Evolutionary conservation across 106 monocot genomes (phyloP), one percentile per base, ranked within the genome.

Genomic region (Dendrobium officinale): DNA sequence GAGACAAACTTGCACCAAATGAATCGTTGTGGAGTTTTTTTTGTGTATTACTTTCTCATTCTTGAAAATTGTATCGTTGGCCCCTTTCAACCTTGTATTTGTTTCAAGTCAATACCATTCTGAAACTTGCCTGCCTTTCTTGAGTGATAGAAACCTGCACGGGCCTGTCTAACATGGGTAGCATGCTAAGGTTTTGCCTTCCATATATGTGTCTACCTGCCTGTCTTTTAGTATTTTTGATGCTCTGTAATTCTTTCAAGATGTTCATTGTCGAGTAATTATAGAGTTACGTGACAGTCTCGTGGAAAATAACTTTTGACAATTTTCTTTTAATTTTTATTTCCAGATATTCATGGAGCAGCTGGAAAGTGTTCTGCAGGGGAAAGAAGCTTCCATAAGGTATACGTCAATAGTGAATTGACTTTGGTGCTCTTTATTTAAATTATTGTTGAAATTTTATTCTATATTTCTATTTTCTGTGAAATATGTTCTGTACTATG

Each of bases 331-430:
- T 31, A 31, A 31, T 31, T 49, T 24, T 76, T 26, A 11, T 49
- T 88, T 82, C 48, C 87, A 99, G 98, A 79, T 88, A 83, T 99
- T 99, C 77, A 78, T 85, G 43, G 98, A 95, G 40, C 88, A 88
- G 73, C 88, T 99, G 72, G 91, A 95, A 56, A 82, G 48, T 88
- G 88, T 92, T 76, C 44, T 85, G 22, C 86, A 82, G 78, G 92
- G 89, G 8, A 73, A 78, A 78, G 91, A 87, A 78, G 78, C 80
- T 73, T 83, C 91, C 37, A 88, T 89, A 75, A 88, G 95, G 98
- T 99, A 81, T 48, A 73, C 86, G 42, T 3, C 55, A 24, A 73
- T 19, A n/a, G 41, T 67, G 45, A 15, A 56, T 77, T 58, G 43
- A n/a, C 5, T 77, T 78, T 83, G 11, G 10, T 59, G 48, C 67